phyloP scores from a whole-genome alignment of 108 stramenopile genomes.

The Cyclotella choctawhatcheeana region DNA sequence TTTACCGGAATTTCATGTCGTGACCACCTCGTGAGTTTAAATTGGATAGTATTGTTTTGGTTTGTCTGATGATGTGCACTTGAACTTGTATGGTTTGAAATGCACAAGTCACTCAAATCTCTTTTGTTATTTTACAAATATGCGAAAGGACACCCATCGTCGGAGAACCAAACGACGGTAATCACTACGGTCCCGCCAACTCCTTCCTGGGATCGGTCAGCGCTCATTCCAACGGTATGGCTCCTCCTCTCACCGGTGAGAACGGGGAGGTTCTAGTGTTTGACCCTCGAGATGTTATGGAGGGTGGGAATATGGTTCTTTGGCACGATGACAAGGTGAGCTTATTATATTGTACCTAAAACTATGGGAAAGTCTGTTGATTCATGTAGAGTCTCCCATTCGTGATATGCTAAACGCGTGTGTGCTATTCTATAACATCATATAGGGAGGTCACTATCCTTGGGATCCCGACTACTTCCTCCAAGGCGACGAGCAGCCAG shows the following conservation, averaged over 20 bases:
- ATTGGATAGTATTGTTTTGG: too few relatives aligned
- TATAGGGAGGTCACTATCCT: constrained; percentile 58
- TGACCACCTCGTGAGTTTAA: constrained; percentile 56
- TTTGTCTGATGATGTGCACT: too few relatives aligned
- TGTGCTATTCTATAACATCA: too few relatives aligned
- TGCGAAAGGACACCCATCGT: constrained; percentile 46
- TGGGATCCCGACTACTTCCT: constrained; percentile 60
- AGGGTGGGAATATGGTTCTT: constrained; percentile 67
- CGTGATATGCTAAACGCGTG: too few relatives aligned
- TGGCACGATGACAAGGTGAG: constrained; percentile 60
- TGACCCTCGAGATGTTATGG: constrained; percentile 39
- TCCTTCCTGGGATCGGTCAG: constrained; percentile 51
- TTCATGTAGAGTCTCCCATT: too few relatives aligned
- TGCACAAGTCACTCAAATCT: too few relatives aligned
- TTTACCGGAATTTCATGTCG: constrained; percentile 30
- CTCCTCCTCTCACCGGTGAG: constrained; percentile 42
- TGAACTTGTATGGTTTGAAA: too few relatives aligned
- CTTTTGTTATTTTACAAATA: too few relatives aligned
- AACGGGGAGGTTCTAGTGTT: constrained; percentile 61
- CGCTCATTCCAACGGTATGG: constrained; percentile 51
- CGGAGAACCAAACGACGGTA: constrained; percentile 47
- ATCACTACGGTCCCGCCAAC: constrained; percentile 58
- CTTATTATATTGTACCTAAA: too few relatives aligned
- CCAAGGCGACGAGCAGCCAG: neutral
- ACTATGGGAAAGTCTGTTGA: too few relatives aligned